Conservation (phyloP, 2,329 filamentous ascomycete genomes). For the Talaromyces pinophilus region DNA sequence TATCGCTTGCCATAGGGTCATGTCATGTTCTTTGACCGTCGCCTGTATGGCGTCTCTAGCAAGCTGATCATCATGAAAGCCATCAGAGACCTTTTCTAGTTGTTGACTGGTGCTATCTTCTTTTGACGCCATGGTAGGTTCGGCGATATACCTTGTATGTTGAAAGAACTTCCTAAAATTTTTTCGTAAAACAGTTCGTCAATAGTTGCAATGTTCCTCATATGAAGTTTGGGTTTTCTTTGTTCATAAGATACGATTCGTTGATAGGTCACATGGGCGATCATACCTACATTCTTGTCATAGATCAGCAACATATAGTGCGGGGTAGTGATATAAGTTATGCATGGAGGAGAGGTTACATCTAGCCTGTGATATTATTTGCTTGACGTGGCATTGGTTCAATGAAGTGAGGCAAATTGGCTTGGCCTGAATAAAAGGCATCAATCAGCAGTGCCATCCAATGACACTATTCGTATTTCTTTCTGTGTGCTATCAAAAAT, state of each 20-base stretch:
- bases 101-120: not conserved
- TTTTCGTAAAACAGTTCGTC: not conserved
- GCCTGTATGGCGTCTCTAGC: constrained; percentile 46
- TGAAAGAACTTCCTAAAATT: no score
- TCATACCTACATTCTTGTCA: not conserved
- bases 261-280: not conserved
- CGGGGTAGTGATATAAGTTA: not conserved
- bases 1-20: constrained; percentile 75
- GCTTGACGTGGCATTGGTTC: not conserved
- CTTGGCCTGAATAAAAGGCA: no score
- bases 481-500: not conserved
- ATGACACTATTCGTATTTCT: not conserved
- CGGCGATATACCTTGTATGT: not conserved
- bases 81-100: not conserved
- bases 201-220: not conserved
- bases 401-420: not conserved
- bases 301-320: not conserved
- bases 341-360: not conserved
- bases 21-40: constrained; percentile 56
- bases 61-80: constrained; percentile 24
- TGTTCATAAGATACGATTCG: not conserved
- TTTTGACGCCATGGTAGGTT: not conserved
- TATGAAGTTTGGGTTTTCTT: not conserved
- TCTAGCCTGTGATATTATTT: not conserved
- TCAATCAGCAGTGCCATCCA: not conserved